Evolutionary conservation across 805 yeast species (phyloP).

Genomic region (Grigorovia yakushimaensis): DNA sequence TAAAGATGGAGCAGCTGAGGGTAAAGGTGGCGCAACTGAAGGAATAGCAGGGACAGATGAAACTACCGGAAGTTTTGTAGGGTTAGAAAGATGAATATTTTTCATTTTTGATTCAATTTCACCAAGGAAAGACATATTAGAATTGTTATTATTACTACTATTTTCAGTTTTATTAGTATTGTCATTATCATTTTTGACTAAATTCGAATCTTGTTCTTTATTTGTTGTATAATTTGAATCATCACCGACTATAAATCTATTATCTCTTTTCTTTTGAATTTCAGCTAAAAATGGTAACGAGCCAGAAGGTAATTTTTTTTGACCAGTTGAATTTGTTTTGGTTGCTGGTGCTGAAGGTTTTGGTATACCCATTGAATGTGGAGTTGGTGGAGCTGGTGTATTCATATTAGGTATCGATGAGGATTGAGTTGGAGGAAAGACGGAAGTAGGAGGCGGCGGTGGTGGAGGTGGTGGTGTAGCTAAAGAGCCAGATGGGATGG

Average conservation of each 20-base stretch:
- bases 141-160: constrained; percentile 7
- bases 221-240: constrained; percentile 20
- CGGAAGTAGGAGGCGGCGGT: constrained; percentile 5
- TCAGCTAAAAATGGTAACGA: constrained; percentile 43
- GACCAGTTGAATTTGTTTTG: constrained; percentile 18
- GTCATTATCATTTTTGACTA: background rate
- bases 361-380: constrained; percentile 23
- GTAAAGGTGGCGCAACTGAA: constrained; percentile 21
- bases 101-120: constrained; percentile 24
- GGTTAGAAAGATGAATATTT: constrained; percentile 11
- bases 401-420: constrained; percentile 4
- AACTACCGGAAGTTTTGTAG: constrained; percentile 7
- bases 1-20: constrained; percentile 26
- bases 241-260: constrained; percentile 36
- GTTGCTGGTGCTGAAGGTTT: constrained; percentile 6
- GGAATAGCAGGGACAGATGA: constrained; percentile 15
- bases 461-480: constrained; percentile 10
- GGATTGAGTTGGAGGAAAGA: background rate
- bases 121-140: constrained; percentile 23
- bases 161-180: constrained; percentile 7
- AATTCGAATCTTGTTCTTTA: constrained; percentile 11
- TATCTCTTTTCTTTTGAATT: constrained; percentile 41
- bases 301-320: constrained; percentile 20
- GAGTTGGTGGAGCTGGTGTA: constrained; percentile 13
- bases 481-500: constrained; percentile 11